Percentiles rank a stretch among this genome's conserved stretches.
These are phyloP conservation scores for Taphrina communis DNA, from an alignment of 1,139 yeast species.

Conservation along the genomic window DNA sequence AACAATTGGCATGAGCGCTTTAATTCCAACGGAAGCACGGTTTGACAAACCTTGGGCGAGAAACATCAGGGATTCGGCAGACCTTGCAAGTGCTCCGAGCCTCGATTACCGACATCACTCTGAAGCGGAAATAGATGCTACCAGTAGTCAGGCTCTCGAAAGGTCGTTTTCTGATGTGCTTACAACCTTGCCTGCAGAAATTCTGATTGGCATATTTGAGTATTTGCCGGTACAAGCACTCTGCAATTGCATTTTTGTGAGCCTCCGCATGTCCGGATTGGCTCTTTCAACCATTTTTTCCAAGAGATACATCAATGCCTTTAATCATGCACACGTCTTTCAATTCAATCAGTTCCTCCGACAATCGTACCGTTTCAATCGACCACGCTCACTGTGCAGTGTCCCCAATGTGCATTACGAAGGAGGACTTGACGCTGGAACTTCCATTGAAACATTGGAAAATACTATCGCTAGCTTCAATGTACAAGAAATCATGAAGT, in stretches of 20 bases:
- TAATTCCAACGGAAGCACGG: not conserved
- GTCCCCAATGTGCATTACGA: not conserved
- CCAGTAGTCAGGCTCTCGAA: not conserved
- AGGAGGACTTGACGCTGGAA: not conserved
- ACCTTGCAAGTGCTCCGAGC: no score
- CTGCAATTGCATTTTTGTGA: slow-evolving; percentile 1
- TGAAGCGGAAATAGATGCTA: no score
- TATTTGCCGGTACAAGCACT: not conserved
- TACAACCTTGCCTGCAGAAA: not conserved
- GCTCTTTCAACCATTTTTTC: slow-evolving; percentile 7
- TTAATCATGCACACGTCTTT: slow-evolving; percentile 3
- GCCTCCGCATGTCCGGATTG: not conserved
- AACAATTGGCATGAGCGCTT: not conserved
- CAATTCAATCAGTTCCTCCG: not conserved
- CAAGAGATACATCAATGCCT: not conserved
- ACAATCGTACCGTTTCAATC: slow-evolving; percentile 6
- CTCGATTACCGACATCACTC: no score
- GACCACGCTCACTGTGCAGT: not conserved
- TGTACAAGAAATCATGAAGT: not conserved
- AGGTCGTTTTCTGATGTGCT: not conserved
- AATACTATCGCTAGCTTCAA: not conserved
- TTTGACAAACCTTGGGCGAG: not conserved
- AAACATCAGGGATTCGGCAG: no score
- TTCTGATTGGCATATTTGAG: not conserved
- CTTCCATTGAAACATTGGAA: not conserved